phyloP scores from a whole-genome alignment of 306 rosid genomes.

The Vachellia collinsii region DNA sequence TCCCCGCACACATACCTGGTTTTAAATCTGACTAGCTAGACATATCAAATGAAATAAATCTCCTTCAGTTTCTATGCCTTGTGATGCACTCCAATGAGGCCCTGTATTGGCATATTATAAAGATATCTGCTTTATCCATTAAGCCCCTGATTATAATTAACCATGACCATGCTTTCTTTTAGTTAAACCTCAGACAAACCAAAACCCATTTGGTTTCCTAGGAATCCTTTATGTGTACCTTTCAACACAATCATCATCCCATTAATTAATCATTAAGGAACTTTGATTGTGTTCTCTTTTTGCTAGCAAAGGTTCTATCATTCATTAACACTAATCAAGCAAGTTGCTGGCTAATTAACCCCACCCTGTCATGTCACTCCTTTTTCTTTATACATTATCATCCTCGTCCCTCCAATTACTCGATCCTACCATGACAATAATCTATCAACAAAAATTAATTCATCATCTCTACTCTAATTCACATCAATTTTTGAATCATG shows the following conservation, averaged over 20 bases:
- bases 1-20: no score
- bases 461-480: no score
- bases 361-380: background rate
- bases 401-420: background rate
- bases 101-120: background rate
- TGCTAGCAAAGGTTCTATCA: background rate
- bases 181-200: background rate
- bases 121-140: background rate
- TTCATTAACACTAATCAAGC: background rate
- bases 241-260: background rate
- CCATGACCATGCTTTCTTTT: background rate
- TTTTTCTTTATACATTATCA: background rate
- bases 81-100: background rate
- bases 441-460: no score
- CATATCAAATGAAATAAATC: no score
- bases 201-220: background rate
- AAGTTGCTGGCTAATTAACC: background rate
- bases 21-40: no score
- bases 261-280: background rate
- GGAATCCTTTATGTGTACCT: background rate
- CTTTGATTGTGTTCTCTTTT: slow-evolving; percentile 1
- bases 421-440: no score
- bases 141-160: background rate
- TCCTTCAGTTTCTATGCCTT: background rate
- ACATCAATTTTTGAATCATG: no score